Conservation (phyloP, 495 filamentous ascomycete species). For the Neurospora sp. region DNA sequence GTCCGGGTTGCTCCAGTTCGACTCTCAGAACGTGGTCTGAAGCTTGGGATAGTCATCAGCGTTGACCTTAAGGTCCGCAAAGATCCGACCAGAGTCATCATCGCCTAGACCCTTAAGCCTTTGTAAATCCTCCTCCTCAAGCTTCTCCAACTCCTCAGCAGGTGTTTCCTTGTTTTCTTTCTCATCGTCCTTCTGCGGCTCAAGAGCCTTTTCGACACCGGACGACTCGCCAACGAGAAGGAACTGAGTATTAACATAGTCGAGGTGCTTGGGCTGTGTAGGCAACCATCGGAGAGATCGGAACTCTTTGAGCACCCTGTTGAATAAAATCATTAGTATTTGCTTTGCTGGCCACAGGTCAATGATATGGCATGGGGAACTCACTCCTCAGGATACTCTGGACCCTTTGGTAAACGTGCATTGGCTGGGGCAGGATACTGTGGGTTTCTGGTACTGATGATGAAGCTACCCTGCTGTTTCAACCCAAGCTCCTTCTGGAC, state of each 20-base stretch:
- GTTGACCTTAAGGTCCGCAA: slow-evolving; percentile 29
- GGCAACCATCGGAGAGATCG: slow-evolving; percentile 62
- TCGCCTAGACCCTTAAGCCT: slow-evolving; percentile 27
- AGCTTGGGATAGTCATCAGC: slow-evolving; percentile 32
- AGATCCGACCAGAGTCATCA: slow-evolving; percentile 32
- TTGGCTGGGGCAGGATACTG: slow-evolving; percentile 52
- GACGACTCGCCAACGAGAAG: slow-evolving; percentile 70
- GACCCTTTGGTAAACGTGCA: slow-evolving; percentile 51
- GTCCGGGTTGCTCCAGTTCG: neutral
- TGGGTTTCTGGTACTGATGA: slow-evolving; percentile 76
- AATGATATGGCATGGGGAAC: slow-evolving; percentile 15
- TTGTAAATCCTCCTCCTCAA: slow-evolving; percentile 33
- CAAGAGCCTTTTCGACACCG: slow-evolving; percentile 51
- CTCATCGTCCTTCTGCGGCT: slow-evolving; percentile 47
- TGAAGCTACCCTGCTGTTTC: slow-evolving; percentile 60
- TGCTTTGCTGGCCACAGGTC: neutral
- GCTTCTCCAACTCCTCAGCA: slow-evolving; percentile 35
- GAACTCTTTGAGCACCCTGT: slow-evolving; percentile 61
- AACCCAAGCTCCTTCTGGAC: slow-evolving; percentile 73
- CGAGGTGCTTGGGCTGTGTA: slow-evolving; percentile 62
- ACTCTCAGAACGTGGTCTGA: slow-evolving; percentile 28
- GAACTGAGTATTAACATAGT: slow-evolving; percentile 72
- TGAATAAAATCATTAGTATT: slow-evolving; percentile 19
- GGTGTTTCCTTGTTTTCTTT: slow-evolving; percentile 49
- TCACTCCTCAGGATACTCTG: slow-evolving; percentile 67